Evolutionary conservation across 2,329 filamentous ascomycete genomes (phyloP), one percentile per base, ranked within the genome.

Genomic region (Pleomassaria siparia): DNA sequence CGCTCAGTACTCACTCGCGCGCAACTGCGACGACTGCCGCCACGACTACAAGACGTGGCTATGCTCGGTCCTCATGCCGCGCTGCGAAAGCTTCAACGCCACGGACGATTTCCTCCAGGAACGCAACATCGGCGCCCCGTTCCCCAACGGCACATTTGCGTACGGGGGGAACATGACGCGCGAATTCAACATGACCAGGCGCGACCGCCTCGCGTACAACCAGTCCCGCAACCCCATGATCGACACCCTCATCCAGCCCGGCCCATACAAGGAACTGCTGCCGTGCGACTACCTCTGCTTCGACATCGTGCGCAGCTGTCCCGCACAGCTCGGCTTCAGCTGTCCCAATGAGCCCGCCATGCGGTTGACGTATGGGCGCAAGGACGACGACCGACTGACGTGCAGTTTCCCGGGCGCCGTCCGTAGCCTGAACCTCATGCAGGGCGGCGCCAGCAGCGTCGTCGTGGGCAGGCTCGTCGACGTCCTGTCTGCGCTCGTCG

Each of bases 1-100:
- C 26, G 83, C 88, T 12, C 81, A 82, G 54, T 99, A 95, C 73
- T 96, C 91, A 1, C 83, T 97, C 12, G 87, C 84, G 1, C 82
- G 85, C 33, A 82, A 72, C 57, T 99, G 94, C 75, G 71, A 76
- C 35, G 81, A 95, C 69, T 99, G 94, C 72, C 82, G 77, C 13
- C 63, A 67, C 1, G 89, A 90, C 8, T 99, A 99, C 79, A 96
- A 95, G 70, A 79, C 85, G 63, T 99, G 94, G 94, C 84, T 99
- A 16, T 99, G 94, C 74, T 88, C 89, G 20, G 91, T 97, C 22
- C 87, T 85, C 13, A 94, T 99, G 52, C 94, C 94, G 1, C 88
- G 91, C 24, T 99, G 94, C 74, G 86, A 89, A 63, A 92, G 96
- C 72, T 94, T 88, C 60, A 82, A 79, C 42, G 82, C 78, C 40